Evolutionary conservation across 2,329 filamentous ascomycete genomes (phyloP).

Genomic region (Hypocreales sp.): DNA sequence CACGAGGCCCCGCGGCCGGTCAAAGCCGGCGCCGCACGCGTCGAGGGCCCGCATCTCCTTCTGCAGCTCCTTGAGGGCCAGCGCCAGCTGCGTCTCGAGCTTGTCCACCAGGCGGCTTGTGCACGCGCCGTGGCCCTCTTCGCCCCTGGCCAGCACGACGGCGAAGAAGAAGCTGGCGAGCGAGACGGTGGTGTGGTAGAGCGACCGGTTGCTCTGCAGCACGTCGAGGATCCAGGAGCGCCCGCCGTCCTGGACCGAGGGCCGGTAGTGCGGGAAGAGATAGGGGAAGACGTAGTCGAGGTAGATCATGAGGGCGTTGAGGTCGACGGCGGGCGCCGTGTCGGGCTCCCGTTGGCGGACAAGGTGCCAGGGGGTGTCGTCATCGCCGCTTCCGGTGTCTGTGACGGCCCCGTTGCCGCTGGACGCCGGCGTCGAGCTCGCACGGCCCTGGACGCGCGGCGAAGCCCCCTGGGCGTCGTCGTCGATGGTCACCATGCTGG

Average conservation of each 20-base stretch:
- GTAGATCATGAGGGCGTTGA: conserved; percentile 39
- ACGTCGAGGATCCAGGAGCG: conserved; percentile 44
- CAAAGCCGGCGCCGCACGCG: conserved; percentile 11
- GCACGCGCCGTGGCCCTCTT: conserved; percentile 17
- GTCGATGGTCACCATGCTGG: conserved; percentile 10
- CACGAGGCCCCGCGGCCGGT: conserved; percentile 17
- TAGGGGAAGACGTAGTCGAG: conserved; percentile 47
- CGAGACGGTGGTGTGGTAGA: conserved; percentile 41
- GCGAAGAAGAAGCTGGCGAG: conserved; percentile 42
- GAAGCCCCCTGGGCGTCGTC: conserved; percentile 6
- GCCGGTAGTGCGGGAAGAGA: conserved; percentile 47
- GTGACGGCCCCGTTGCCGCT: no score
- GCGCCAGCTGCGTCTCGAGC: conserved; percentile 27
- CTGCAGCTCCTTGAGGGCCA: conserved; percentile 27
- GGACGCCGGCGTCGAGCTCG: conserved; percentile 12
- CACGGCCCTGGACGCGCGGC: conserved; percentile 8
- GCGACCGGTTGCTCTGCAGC: conserved; percentile 37
- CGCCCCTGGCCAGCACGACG: conserved; percentile 21
- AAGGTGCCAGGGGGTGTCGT: conserved; percentile 14
- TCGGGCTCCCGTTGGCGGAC: conserved; percentile 8
- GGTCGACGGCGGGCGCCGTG: conserved; percentile 12
- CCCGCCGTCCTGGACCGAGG: conserved; percentile 37
- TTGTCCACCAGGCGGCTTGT: conserved; percentile 19
- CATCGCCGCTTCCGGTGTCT: conserved; percentile 5
- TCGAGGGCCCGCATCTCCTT: conserved; percentile 23